Conservation (phyloP, 345 rosid species). For the Arabis alpina region DNA sequence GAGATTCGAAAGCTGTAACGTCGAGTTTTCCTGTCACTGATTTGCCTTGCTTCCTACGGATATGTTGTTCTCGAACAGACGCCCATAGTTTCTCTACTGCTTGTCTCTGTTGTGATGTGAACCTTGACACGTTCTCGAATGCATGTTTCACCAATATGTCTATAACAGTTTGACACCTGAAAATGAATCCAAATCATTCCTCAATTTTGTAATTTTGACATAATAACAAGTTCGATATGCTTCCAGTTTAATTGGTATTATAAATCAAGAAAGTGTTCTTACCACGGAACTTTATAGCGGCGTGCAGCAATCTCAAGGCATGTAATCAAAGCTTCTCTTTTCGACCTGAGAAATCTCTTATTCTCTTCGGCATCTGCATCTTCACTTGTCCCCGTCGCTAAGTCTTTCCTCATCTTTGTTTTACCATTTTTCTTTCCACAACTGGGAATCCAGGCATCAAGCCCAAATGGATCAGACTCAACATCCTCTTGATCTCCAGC, state of each 20-base stretch:
- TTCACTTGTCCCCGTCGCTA: slow-evolving; percentile 44
- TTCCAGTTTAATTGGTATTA: not conserved
- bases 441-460: slow-evolving; percentile 69
- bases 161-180: slow-evolving; percentile 96
- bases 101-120: slow-evolving; percentile 79
- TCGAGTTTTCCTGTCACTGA: slow-evolving; percentile 91
- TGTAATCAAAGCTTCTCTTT: slow-evolving; percentile 79
- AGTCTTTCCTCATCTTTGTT: slow-evolving; percentile 61
- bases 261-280: slow-evolving; percentile 28
- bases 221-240: not conserved
- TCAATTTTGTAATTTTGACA: slow-evolving; percentile 11
- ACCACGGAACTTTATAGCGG: slow-evolving; percentile 89
- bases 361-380: slow-evolving; percentile 59
- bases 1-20: slow-evolving; percentile 84
- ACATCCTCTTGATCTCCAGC: slow-evolving; percentile 49
- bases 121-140: slow-evolving; percentile 71
- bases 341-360: slow-evolving; percentile 68
- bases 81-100: slow-evolving; percentile 90
- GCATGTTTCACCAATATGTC: slow-evolving; percentile 98
- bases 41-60: slow-evolving; percentile 90
- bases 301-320: slow-evolving; percentile 95
- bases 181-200: slow-evolving; percentile 22
- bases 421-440: slow-evolving; percentile 61
- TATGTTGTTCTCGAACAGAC: slow-evolving; percentile 81
- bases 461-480: slow-evolving; percentile 94